Evolutionary conservation across 768 basidiomycete genomes (phyloP).

Genomic region (Psilocybe tampanensis): DNA sequence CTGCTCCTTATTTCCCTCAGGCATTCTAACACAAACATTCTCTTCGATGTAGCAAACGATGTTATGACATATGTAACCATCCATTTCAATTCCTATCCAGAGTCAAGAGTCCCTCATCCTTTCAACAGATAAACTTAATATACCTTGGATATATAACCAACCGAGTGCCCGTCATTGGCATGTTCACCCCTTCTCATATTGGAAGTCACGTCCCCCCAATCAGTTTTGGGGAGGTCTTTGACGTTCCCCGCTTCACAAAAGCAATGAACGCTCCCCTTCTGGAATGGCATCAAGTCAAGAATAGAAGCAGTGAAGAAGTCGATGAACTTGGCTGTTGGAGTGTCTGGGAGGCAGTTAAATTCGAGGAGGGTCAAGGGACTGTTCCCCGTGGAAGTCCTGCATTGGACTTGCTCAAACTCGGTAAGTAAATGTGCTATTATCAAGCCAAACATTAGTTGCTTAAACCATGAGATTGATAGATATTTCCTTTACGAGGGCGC

Average conservation of each 20-base stretch:
- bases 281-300: slow-evolving; percentile 69
- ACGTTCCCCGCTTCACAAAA: slow-evolving; percentile 52
- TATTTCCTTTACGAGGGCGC: slow-evolving; percentile 53
- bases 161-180: slow-evolving; percentile 58
- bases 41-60: slow-evolving; percentile 67
- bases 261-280: slow-evolving; percentile 48
- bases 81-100: background rate
- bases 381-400: slow-evolving; percentile 40
- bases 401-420: slow-evolving; percentile 41
- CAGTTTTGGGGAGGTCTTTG: slow-evolving; percentile 62
- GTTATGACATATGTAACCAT: slow-evolving; percentile 70
- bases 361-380: slow-evolving; percentile 28
- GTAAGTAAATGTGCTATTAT: slow-evolving; percentile 29
- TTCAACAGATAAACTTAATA: slow-evolving; percentile 50
- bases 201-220: slow-evolving; percentile 49
- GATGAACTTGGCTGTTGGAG: slow-evolving; percentile 64
- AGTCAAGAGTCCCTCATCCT: background rate
- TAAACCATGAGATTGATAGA: slow-evolving; percentile 31
- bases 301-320: slow-evolving; percentile 35
- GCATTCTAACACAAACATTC: slow-evolving; percentile 57
- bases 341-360: slow-evolving; percentile 49
- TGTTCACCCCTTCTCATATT: slow-evolving; percentile 62
- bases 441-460: background rate
- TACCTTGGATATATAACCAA: slow-evolving; percentile 62
- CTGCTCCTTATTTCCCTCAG: background rate